Base-by-base conservation (phyloP, 2,329 filamentous ascomycete genomes). In the Verticillium nonalfalfae region DNA sequence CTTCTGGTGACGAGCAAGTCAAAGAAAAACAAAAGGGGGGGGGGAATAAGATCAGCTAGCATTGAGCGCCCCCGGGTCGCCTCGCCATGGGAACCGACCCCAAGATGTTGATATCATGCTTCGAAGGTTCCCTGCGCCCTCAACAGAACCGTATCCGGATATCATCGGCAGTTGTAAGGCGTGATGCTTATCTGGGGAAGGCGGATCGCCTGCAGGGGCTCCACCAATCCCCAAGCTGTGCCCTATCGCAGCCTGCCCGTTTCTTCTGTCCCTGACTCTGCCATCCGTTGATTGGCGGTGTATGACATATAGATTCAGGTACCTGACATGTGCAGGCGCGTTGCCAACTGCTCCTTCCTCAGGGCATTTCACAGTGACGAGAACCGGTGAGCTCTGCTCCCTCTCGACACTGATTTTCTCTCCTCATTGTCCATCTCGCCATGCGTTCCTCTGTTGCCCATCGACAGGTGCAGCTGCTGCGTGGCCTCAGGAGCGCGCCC, bases 381-480 rank as follows among this genome's bases (percentile, higher is more conserved):
- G 18, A 26, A 26, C 11, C 9, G 45, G n/a, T 52, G n/a, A 21
- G 18, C 18, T 52, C 9, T 40, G 45, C 45, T 52, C 45, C 18
- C 18, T 52, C 15, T 21, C 45, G n/a, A 26, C 18, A n/a, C 26
- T 18, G 18, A 21, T 52, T 52, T 18, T 18, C 18, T 52, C 39
- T n/a, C 39, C 26, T 31, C 26, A 5, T 11, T 11, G 31, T 26
- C 18, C n/a, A 18, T 21, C 45, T 52, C 45, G 21, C 34, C 21
- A 58, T 58, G 57, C 57, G 57, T 58, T 18, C 21, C 57, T 58
- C 57, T 6, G 33, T 58, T n/a, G 56, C 36, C 7, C 36, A 45
- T 36, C 56, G 56, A 31, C 56, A 36, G 36, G 21, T 21, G 6
- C 36, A 45, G 56, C 57, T 58, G 38, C 39, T 58, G 21, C 38